Evolutionary conservation across 306 rosid genomes (phyloP), one percentile per base, ranked within the genome.

Genomic region (Spatholobus suberectus): DNA sequence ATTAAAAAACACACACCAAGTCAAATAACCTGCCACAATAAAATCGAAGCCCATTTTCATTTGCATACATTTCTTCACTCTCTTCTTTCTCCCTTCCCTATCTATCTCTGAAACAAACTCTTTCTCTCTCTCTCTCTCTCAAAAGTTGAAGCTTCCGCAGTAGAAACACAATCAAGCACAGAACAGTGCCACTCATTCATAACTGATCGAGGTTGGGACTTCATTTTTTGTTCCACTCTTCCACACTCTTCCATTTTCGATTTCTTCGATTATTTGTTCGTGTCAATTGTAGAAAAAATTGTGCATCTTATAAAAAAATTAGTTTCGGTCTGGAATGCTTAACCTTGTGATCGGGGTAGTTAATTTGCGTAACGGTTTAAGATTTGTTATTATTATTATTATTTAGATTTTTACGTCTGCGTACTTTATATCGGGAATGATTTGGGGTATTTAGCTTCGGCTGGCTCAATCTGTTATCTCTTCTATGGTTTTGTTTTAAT

Each of bases 11-110:
- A 34, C 71, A 74, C 73, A 84, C 89, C 69, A 85, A 90, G 96
- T 91, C 96, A 93, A 90, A 88, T 75, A 83, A 88, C 84, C 29
- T 46, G 81, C 86, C 84, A 70, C 87, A 76, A 81, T 70, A 85
- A 82, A 88, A 91, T 88, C 91, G 86, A 87, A 83, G 58, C 75
- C 82, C 85, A 57, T 49, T 59, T 15, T 15, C 47, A 58, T 15
- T 47, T 20, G 7, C 76, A 23, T 73, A 61, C 81, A 12, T 80
- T n/a, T 46, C 1, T 21, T 26, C 74, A 61, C 66, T 24, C 54
- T 41, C 76, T 24, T 43, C 34, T 13, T 49, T 29, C 78, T 37
- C 67, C 18, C 13, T 17, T 70, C 75, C 9, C 70, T 57, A 15
- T 69, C 44, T 41, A 6, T 55, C 62, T 20, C 63, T 18, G 3